phyloP scores from a whole-genome alignment of 441 rosid species.

The Eutrema salsugineum region DNA sequence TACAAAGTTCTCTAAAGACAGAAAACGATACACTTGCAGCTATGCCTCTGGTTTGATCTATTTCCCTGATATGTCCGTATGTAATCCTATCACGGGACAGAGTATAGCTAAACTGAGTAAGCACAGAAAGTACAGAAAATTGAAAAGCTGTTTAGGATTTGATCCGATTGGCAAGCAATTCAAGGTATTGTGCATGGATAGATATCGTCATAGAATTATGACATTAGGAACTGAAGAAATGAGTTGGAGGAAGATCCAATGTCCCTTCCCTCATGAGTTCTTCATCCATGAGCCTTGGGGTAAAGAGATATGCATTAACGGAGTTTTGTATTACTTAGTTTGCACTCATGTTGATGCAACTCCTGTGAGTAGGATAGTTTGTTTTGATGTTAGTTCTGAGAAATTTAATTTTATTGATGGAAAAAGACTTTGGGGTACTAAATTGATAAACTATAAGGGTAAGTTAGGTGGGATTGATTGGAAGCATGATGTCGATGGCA shows the following conservation, averaged over 20 bases:
- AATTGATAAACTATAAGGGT: background rate
- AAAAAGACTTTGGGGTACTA: background rate
- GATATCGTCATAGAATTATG: background rate
- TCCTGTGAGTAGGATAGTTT: background rate
- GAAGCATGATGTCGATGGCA: background rate
- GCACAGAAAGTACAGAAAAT: background rate
- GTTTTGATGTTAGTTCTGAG: background rate
- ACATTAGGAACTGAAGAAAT: background rate
- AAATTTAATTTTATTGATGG: background rate
- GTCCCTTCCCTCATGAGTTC: no score
- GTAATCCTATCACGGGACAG: background rate
- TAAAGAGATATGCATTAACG: background rate
- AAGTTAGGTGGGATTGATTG: background rate
- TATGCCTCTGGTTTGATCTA: background rate
- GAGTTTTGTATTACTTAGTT: background rate
- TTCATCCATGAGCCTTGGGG: no score
- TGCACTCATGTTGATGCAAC: no score
- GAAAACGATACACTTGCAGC: background rate
- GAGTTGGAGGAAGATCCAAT: background rate
- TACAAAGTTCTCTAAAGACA: background rate
- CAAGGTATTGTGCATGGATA: background rate
- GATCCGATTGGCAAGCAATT: slow-evolving; percentile 1
- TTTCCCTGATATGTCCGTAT: background rate
- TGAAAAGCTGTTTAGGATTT: background rate
- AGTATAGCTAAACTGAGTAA: background rate